Percentiles rank a stretch among this genome's conserved stretches.
Evolutionary conservation across 2,329 filamentous ascomycete species (phyloP).

Genomic region (Aspergillus tanneri): DNA sequence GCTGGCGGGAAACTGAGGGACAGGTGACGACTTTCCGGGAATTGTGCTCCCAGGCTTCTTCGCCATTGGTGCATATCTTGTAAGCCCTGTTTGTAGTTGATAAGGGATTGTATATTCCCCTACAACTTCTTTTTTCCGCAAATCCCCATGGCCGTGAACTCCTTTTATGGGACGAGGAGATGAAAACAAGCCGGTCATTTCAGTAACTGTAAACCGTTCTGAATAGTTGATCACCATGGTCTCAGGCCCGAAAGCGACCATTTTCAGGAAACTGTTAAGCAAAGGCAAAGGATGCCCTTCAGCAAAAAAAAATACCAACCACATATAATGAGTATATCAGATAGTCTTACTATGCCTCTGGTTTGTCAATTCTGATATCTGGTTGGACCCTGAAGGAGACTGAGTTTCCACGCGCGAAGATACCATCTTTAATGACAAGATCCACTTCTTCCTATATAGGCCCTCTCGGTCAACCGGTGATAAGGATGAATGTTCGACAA

Average conservation of each 20-base stretch:
- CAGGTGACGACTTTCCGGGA: constrained; percentile 50
- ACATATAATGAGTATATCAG: background rate
- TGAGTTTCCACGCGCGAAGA: constrained; percentile 42
- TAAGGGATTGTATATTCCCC: constrained; percentile 50
- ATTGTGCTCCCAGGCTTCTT: constrained; percentile 60
- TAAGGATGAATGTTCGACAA: background rate
- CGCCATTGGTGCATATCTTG: constrained; percentile 63
- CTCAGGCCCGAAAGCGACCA: constrained; percentile 56
- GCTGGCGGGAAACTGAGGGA: constrained; percentile 56
- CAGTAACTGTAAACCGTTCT: constrained; percentile 61
- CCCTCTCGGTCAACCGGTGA: constrained; percentile 7
- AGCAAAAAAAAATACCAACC: background rate
- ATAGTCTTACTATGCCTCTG: constrained; percentile 56
- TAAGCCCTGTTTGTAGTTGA: constrained; percentile 54
- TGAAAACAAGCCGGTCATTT: constrained; percentile 57
- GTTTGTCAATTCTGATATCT: constrained; percentile 44
- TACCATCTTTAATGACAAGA: constrained; percentile 39
- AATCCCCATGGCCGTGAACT: constrained; percentile 20
- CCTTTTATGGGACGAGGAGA: constrained; percentile 34
- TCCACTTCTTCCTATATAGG: constrained; percentile 41
- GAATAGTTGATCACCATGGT: constrained; percentile 61
- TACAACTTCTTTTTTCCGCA: constrained; percentile 33
- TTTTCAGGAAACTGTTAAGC: constrained; percentile 55
- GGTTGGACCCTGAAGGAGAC: constrained; percentile 48
- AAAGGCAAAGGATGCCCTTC: background rate